Conservation (phyloP, 768 basidiomycete genomes). For the Obba rivulosa region DNA sequence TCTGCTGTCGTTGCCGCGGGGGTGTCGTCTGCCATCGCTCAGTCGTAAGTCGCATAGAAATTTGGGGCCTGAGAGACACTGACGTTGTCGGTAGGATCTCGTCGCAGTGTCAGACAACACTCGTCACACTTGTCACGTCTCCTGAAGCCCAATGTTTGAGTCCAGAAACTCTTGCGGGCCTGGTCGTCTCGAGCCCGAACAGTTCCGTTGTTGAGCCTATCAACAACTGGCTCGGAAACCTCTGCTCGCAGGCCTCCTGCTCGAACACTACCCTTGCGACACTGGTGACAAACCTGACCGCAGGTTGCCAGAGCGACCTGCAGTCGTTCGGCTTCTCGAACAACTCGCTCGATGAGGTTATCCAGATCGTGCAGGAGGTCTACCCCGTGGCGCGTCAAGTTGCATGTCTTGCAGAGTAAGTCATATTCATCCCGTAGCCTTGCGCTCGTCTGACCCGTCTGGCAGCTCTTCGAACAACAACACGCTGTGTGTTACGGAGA, state of each 20-base stretch:
- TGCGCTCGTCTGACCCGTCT: not conserved
- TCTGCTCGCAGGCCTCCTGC: slow-evolving; percentile 51
- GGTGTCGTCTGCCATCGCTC: slow-evolving; percentile 15
- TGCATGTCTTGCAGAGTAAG: slow-evolving; percentile 63
- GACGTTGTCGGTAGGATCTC: slow-evolving; percentile 33
- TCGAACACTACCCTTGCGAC: slow-evolving; percentile 53
- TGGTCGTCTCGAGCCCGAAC: slow-evolving; percentile 29
- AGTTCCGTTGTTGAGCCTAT: slow-evolving; percentile 43
- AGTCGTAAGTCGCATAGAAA: slow-evolving; percentile 11
- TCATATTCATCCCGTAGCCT: slow-evolving; percentile 7
- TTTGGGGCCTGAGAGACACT: not conserved
- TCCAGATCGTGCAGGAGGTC: slow-evolving; percentile 37
- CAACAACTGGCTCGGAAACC: slow-evolving; percentile 53
- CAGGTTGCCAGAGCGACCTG: slow-evolving; percentile 43
- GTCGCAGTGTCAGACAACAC: slow-evolving; percentile 39
- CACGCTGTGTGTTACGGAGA: slow-evolving; percentile 52
- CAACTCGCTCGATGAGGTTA: slow-evolving; percentile 12
- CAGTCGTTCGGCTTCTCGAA: slow-evolving; percentile 14
- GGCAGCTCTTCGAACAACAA: slow-evolving; percentile 31
- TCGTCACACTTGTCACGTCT: slow-evolving; percentile 37
- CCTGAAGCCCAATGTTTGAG: slow-evolving; percentile 48
- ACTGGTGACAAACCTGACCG: slow-evolving; percentile 48
- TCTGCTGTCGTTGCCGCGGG: slow-evolving; percentile 12
- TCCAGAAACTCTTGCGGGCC: slow-evolving; percentile 36
- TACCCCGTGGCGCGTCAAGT: slow-evolving; percentile 57